A percentile compares a stretch with the other conserved stretches of the same genome.
Conservation (phyloP, 192 early-diverging fungal genomes). For the Ambispora gerdemannii region DNA sequence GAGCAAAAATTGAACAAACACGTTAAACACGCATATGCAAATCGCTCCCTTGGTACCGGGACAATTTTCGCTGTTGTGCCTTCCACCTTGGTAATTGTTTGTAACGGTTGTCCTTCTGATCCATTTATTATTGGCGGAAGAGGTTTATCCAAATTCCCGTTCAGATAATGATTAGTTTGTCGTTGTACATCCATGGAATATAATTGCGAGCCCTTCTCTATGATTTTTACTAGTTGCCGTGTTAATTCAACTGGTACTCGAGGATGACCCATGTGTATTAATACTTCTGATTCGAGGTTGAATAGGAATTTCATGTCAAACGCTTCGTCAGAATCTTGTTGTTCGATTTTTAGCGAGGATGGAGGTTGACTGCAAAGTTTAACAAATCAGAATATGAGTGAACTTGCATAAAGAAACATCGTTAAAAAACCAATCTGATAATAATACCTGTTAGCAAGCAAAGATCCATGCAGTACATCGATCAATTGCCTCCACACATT, state of each 20-base stretch:
- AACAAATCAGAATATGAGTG: too few species aligned
- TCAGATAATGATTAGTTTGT: constrained; percentile 11
- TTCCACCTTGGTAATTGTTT: constrained; percentile 29
- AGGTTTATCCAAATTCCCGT: constrained; percentile 1
- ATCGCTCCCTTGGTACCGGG: constrained; percentile 60
- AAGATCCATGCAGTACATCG: constrained; percentile 58
- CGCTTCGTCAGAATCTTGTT: constrained; percentile 62
- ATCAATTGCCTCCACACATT: constrained; percentile 53
- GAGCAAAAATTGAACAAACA: constrained; percentile 67
- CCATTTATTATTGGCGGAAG: neutral
- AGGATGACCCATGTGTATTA: constrained; percentile 63
- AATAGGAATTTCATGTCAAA: constrained; percentile 72
- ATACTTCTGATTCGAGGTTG: constrained; percentile 61
- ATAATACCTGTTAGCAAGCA: constrained; percentile 56
- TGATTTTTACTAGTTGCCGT: constrained; percentile 51
- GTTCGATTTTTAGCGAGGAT: constrained; percentile 51
- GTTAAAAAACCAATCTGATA: too few species aligned
- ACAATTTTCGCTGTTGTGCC: constrained; percentile 55
- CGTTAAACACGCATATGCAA: constrained; percentile 62
- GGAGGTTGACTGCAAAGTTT: constrained; percentile 54
- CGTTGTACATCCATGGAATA: constrained; percentile 40
- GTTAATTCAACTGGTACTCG: constrained; percentile 60
- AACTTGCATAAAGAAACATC: too few species aligned
- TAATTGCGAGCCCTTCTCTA: constrained; percentile 50
- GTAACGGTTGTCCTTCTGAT: neutral